Conservation (phyloP, 495 filamentous ascomycete genomes). For the Neurospora terricola region DNA sequence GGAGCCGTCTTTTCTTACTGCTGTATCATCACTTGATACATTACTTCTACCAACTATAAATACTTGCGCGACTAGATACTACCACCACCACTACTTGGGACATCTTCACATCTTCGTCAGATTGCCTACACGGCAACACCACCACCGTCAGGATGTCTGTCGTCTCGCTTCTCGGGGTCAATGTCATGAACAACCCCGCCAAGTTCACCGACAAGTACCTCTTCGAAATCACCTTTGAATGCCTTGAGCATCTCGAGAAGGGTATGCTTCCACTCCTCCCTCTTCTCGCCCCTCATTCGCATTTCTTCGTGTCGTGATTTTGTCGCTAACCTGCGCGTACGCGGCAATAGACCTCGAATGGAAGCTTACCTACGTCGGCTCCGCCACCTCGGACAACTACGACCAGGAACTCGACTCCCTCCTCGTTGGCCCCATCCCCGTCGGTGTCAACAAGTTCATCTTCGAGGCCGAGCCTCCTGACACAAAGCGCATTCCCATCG, state of each 20-base stretch:
- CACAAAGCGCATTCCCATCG: slow-evolving; percentile 77
- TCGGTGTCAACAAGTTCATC: slow-evolving; percentile 96
- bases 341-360: slow-evolving; percentile 81
- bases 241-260: slow-evolving; percentile 82
- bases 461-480: slow-evolving; percentile 93
- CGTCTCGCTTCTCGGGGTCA: slow-evolving; percentile 88
- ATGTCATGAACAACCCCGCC: slow-evolving; percentile 93
- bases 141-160: slow-evolving; percentile 69
- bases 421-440: slow-evolving; percentile 90
- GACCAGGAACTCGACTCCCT: slow-evolving; percentile 97
- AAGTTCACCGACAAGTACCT: slow-evolving; percentile 79
- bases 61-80: background rate
- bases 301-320: background rate
- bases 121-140: background rate
- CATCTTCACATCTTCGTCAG: background rate
- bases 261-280: slow-evolving; percentile 39
- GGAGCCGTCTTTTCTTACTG: background rate
- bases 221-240: slow-evolving; percentile 98
- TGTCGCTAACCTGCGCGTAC: background rate
- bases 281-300: background rate
- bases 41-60: background rate
- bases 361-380: slow-evolving; percentile 98
- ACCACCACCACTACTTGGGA: background rate
- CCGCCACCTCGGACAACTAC: slow-evolving; percentile 93
- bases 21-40: background rate